These are phyloP conservation scores for Solanum piurae DNA, from an alignment of 257 asterid genomes.

Conservation along the genomic window DNA sequence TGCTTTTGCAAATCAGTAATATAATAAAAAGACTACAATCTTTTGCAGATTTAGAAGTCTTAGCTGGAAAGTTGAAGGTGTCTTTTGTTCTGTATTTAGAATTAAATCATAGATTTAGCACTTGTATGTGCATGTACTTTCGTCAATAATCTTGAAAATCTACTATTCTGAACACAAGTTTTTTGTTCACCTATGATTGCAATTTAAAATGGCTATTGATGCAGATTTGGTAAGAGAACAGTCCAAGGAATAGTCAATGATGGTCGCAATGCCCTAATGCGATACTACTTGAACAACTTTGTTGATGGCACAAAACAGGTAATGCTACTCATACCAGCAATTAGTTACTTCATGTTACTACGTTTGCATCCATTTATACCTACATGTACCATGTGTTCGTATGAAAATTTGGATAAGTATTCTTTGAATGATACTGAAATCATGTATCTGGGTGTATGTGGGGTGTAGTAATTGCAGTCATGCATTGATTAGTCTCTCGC, in stretches of 20 bases:
- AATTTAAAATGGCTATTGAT: neutral
- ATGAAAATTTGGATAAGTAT: neutral
- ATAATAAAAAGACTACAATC: neutral
- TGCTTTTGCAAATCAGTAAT: neutral
- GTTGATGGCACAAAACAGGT: conserved; percentile 95
- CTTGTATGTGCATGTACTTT: neutral
- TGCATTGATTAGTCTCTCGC: neutral
- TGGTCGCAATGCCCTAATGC: conserved; percentile 59
- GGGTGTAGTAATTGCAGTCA: neutral
- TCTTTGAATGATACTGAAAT: neutral
- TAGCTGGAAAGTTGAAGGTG: neutral
- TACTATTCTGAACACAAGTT: neutral
- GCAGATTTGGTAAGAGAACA: conserved; percentile 77
- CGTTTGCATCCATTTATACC: neutral
- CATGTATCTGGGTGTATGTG: neutral
- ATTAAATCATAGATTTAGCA: neutral
- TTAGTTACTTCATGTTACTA: neutral
- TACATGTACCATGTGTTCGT: neutral
- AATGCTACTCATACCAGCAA: conserved; percentile 7
- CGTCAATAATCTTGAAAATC: neutral
- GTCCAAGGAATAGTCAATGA: conserved; percentile 63
- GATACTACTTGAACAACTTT: conserved; percentile 90
- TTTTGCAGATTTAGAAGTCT: neutral
- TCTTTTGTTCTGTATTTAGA: neutral
- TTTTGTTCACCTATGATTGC: neutral